Conservation (phyloP, 2,329 filamentous ascomycete genomes). For the Paraphaeosphaeria sporulosa region DNA sequence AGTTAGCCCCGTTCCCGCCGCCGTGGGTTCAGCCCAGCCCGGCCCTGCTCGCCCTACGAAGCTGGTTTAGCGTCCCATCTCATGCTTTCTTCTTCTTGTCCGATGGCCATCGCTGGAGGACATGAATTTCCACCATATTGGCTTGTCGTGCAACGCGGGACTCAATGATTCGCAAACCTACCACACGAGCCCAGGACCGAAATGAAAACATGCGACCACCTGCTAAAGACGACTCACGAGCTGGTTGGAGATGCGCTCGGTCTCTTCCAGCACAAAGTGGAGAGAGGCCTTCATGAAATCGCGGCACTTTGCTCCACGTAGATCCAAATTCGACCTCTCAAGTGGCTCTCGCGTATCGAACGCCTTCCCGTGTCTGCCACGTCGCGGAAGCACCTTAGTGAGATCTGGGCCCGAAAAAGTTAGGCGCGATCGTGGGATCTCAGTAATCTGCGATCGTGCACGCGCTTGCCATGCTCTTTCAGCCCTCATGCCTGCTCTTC, state of each 20-base stretch:
- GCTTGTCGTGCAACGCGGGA: not conserved
- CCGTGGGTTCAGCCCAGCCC: not conserved
- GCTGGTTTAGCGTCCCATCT: not conserved
- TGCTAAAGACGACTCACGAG: too few relatives aligned
- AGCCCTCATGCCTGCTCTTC: conserved; percentile 3
- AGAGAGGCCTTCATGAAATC: not conserved
- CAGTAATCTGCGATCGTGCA: conserved; percentile 8
- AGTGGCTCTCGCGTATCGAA: conserved; percentile 11
- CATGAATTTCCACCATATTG: too few relatives aligned
- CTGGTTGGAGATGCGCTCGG: too few relatives aligned
- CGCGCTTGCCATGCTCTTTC: not conserved
- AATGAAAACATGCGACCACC: not conserved
- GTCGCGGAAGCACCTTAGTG: not conserved
- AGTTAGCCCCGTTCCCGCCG: not conserved
- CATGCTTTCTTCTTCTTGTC: not conserved
- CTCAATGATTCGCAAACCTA: not conserved
- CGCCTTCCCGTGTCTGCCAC: conserved; percentile 2
- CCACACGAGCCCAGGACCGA: not conserved
- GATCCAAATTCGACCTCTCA: conserved; percentile 1
- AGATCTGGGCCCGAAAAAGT: not conserved
- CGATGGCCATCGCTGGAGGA: too few relatives aligned
- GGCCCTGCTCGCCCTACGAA: not conserved
- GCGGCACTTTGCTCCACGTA: not conserved
- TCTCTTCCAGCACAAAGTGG: not conserved
- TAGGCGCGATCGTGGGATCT: conserved; percentile 8